Conservation (phyloP, 164 flowering plant species). For the Vitis amurensis region DNA sequence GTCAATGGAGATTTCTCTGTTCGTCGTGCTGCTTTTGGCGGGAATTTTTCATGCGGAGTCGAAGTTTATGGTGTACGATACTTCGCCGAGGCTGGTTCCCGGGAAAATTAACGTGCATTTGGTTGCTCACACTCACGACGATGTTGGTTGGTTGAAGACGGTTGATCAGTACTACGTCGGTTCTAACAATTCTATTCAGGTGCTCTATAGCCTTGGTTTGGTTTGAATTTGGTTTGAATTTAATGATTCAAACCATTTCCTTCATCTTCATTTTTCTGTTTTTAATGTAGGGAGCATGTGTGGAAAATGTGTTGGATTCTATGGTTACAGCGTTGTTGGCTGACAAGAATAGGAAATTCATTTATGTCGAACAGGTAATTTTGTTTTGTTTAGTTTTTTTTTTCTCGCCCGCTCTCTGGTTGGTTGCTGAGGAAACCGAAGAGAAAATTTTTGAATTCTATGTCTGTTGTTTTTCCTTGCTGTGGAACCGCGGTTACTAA, state of each 20-base stretch:
- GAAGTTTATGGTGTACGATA: slow-evolving; percentile 62
- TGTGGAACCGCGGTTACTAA: background rate
- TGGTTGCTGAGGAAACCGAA: background rate
- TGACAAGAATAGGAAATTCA: slow-evolving; percentile 77
- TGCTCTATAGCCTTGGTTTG: slow-evolving; percentile 8
- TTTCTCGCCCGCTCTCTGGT: background rate
- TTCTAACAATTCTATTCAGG: slow-evolving; percentile 85
- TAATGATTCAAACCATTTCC: no score
- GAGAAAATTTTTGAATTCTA: no score
- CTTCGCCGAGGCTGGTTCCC: slow-evolving; percentile 43
- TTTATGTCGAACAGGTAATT: slow-evolving; percentile 71
- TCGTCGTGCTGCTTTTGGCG: background rate
- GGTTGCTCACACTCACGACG: slow-evolving; percentile 89
- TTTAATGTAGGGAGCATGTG: slow-evolving; percentile 54
- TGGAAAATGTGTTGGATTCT: slow-evolving; percentile 89
- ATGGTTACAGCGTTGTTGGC: slow-evolving; percentile 66
- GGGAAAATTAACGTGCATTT: slow-evolving; percentile 81
- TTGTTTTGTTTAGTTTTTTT: background rate
- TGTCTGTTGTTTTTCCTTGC: background rate
- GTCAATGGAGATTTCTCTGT: background rate
- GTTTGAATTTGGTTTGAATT: background rate
- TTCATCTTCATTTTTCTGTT: background rate
- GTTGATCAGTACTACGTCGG: slow-evolving; percentile 90
- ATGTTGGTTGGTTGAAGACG: slow-evolving; percentile 93
- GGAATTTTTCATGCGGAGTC: slow-evolving; percentile 28